Evolutionary conservation across 352 stramenopile species (phyloP), one percentile per base, ranked within the genome.

Genomic region (Pythium monospermum): DNA sequence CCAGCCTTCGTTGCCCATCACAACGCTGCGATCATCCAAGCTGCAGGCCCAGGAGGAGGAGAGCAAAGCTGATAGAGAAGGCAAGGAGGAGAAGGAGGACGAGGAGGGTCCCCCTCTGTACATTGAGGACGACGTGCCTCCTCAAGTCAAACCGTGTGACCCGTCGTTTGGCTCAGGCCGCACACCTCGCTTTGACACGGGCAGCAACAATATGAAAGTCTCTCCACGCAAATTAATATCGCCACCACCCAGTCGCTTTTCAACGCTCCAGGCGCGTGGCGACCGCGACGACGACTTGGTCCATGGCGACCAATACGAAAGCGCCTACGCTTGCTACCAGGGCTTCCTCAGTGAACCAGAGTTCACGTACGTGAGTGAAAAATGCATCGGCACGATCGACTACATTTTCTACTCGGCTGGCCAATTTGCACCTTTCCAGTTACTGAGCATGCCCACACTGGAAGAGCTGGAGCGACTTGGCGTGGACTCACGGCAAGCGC

Each of bases 331-430:
- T 7, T 55, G 49, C 1, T 83, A 82, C 49, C 70, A 75, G 7
- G 57, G 77, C 33, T 66, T 68, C 25, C 23, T 77, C 7, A 73
- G 77, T 33, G 85, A 94, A 31, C 80, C 83, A 6, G 67, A 80
- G 32, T 76, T 83, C 31, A 95, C 83, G 6, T 87, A 76, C 42
- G 75, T 75, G 8, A 85, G 72, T 36, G 60, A 84, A 1, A 49
- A 51, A 16, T 77, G 80, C 37, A 66, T 73, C 18, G 83, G 69
- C 13, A 91, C 76, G 3, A 68, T 89, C 45, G 85, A 95, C 65
- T 95, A 93, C 54, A 93, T 95, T 26, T 93, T 94, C 57, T 87
- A 80, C 63, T 87, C 76, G 6, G 52, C 54, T 3, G 64, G 71
- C 0, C 63, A 77, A 23, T 65, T 85, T 16, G 64, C 62, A 1